Percentiles rank a stretch among this genome's conserved stretches.
Evolutionary conservation across 352 stramenopile genomes (phyloP).

Genomic region (Phytopythium chamaehyphon): DNA sequence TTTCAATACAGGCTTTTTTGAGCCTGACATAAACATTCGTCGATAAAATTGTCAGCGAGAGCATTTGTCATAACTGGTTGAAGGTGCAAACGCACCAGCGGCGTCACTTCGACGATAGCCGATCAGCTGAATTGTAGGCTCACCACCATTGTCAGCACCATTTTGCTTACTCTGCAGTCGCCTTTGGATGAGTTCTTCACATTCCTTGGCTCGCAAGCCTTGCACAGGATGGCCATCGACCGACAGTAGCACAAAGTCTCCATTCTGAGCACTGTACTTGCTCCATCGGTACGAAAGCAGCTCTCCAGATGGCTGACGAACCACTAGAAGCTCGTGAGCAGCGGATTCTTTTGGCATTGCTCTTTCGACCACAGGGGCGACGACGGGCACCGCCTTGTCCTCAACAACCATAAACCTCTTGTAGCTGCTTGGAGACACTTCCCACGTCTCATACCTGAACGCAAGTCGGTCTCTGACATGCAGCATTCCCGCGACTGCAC

Average conservation of each 20-base stretch:
- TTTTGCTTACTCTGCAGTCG: conserved; percentile 8
- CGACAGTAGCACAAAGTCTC: conserved; percentile 69
- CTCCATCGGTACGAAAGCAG: conserved; percentile 50
- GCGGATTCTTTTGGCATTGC: conserved; percentile 3
- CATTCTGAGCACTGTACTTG: conserved; percentile 46
- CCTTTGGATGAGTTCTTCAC: conserved; percentile 30
- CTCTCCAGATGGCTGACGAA: conserved; percentile 30
- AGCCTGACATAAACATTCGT: neutral
- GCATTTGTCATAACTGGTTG: too few relatives aligned
- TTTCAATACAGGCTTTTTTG: neutral
- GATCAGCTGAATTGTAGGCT: conserved; percentile 7
- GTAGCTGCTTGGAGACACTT: conserved; percentile 29
- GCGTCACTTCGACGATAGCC: conserved; percentile 21
- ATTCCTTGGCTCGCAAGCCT: conserved; percentile 29
- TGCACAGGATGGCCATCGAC: conserved; percentile 43
- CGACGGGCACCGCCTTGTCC: conserved; percentile 17
- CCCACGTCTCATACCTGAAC: conserved; percentile 47
- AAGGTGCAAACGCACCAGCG: conserved; percentile 7
- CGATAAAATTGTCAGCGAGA: neutral
- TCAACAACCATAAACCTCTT: conserved; percentile 45
- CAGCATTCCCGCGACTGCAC: conserved; percentile 46
- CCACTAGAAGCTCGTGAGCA: conserved; percentile 34
- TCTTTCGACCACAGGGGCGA: neutral
- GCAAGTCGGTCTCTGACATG: conserved; percentile 37
- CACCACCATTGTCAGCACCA: neutral